Base-by-base conservation (phyloP, 768 basidiomycete species). In the Pholiota molesta region DNA sequence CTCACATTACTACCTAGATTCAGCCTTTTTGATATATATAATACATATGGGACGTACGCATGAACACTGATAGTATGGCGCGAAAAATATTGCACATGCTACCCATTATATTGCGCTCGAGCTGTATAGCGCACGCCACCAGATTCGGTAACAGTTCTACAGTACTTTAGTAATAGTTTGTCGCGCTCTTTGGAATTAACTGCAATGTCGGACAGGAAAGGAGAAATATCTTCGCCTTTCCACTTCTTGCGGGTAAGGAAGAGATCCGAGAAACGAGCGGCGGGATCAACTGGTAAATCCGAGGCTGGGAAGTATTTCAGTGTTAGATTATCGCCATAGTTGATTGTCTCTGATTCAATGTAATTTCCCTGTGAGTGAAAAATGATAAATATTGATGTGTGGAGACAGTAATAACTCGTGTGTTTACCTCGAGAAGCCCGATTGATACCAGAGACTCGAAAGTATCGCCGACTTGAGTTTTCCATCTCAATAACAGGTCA, bases 111-210 rank as follows among this genome's bases (percentile, higher is more conserved):
- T 68, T 85, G 85, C 31, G 81, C 83, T 64, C 91, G 78, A 1
- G 90, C 83, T 1, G 89, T 91, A 73, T 94, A 97, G 83, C 86
- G 91, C 37, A 85, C 72, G 0, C 89, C 90, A 11, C 84, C 79
- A 0, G 80, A 69, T 55, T 91, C 89, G 55, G 89, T 92, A 45
- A 88, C 82, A 2, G 91, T 85, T 51, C 96, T 80, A 37, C 92
- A 92, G 69, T 90, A 92, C 76, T 95, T 98, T 45, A 94, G 83
- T 40, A 97, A 76, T 64, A 97, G 71, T 72, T 89, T 94, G 71
- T 99, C 96, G 42, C 92, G 81, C 69, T 94, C 94, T 74, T 97
- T 97, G 8, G 79, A 76, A 70, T 93, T 88, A n/a, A 95, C 79
- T 0, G 89, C 89, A 59, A 97, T 86, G 64, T 94, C 94, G 6